A percentile compares a stretch with the other conserved stretches of the same genome.
These are phyloP conservation scores for Ophiosphaerella korrae DNA, from an alignment of 2,329 filamentous ascomycete genomes.

Conservation along the genomic window DNA sequence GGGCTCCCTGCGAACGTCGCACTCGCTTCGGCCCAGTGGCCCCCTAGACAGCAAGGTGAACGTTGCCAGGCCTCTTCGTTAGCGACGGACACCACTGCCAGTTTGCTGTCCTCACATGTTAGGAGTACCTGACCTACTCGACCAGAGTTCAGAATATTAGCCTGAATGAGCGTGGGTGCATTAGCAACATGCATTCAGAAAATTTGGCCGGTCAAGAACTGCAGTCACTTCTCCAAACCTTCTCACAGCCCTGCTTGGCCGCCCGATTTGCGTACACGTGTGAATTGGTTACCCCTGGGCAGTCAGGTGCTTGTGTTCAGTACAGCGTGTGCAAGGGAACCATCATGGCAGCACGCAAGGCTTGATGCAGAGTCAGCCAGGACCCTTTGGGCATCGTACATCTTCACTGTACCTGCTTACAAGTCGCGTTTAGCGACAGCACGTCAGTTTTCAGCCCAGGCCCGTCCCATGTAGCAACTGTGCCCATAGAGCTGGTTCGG, in stretches of 20 bases:
- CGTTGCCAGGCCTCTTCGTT: slow-evolving; percentile 11
- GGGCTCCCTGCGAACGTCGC: slow-evolving; percentile 16
- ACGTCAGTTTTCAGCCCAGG: too few species aligned
- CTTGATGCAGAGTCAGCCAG: too few species aligned
- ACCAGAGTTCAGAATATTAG: slow-evolving; percentile 41
- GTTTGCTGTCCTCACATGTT: slow-evolving; percentile 6
- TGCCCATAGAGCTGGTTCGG: slow-evolving; percentile 32
- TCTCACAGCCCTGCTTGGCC: slow-evolving; percentile 4
- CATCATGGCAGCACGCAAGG: background rate
- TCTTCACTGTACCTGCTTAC: background rate
- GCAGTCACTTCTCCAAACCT: slow-evolving; percentile 18
- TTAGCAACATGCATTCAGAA: slow-evolving; percentile 11
- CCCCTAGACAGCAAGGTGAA: slow-evolving; percentile 15
- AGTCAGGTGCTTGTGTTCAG: background rate
- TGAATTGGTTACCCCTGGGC: background rate
- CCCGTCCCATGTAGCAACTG: slow-evolving; percentile 1
- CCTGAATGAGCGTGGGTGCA: slow-evolving; percentile 23
- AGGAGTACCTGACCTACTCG: slow-evolving; percentile 22
- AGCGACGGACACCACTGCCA: slow-evolving; percentile 17
- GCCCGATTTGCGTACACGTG: background rate
- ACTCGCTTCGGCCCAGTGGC: slow-evolving; percentile 14
- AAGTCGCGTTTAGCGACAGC: slow-evolving; percentile 2
- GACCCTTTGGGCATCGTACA: too few species aligned
- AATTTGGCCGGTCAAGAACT: slow-evolving; percentile 25
- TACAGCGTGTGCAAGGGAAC: background rate